A percentile compares a stretch with the other conserved stretches of the same genome.
phyloP scores from a whole-genome alignment of 768 basidiomycete species.

The Leccinum uliginosum region DNA sequence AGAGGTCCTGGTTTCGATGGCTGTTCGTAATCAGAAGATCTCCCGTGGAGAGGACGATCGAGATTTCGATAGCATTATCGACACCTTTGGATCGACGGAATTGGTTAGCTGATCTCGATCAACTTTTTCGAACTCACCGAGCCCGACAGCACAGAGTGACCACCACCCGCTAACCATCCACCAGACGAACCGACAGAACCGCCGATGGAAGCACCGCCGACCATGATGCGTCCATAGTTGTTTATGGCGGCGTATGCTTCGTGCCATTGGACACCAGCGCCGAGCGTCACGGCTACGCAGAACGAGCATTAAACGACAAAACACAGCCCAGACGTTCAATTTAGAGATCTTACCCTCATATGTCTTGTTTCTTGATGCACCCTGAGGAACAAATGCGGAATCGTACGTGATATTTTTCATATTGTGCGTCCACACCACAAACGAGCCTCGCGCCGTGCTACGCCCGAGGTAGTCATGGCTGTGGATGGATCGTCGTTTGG shows the following conservation, averaged over 20 bases:
- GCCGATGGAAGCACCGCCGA: conserved; percentile 40
- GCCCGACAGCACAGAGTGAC: conserved; percentile 44
- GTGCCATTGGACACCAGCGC: conserved; percentile 46
- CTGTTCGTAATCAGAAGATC: conserved; percentile 36
- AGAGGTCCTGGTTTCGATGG: conserved; percentile 43
- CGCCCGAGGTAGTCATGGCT: conserved; percentile 42
- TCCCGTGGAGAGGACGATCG: conserved; percentile 40
- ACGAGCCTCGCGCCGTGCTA: conserved; percentile 34
- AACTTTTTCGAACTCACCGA: conserved; percentile 29
- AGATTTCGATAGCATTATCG: conserved; percentile 48
- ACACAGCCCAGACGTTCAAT: not conserved
- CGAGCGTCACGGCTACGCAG: conserved; percentile 28
- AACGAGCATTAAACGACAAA: conserved; percentile 13
- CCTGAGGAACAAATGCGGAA: conserved; percentile 30
- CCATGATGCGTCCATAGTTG: conserved; percentile 36
- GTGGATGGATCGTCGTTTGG: not conserved
- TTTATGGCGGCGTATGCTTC: conserved; percentile 41
- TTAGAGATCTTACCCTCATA: conserved; percentile 19
- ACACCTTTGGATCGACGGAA: conserved; percentile 31
- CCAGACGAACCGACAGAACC: conserved; percentile 46
- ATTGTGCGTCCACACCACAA: conserved; percentile 42
- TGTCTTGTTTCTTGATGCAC: conserved; percentile 18
- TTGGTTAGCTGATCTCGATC: not conserved
- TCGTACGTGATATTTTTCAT: conserved; percentile 37
- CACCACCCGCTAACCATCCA: conserved; percentile 49